Base-by-base conservation (phyloP, 768 basidiomycete genomes). In the Hydnomerulius pinastri region DNA sequence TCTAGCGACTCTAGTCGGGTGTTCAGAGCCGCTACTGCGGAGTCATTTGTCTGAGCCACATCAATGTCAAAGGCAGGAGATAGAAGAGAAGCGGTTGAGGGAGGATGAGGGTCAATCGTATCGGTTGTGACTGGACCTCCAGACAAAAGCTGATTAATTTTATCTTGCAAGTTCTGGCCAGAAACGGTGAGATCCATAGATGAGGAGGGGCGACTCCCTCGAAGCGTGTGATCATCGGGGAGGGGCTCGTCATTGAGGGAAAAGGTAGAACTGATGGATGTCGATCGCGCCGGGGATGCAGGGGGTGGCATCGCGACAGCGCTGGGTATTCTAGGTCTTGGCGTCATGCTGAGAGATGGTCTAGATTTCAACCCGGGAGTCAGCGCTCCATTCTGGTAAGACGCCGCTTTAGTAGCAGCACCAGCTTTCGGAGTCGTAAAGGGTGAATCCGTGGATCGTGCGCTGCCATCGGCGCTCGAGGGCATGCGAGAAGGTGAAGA, bases 301-400 rank as follows among this genome's bases (percentile, higher is more conserved):
- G 89, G 89, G 3, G 89, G 90, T 2, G 88, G 90, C 90, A 92
- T 90, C 6, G 87, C 83, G 23, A 87, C 67, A n/a, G 78, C 74
- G 58, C 87, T 88, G 25, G 88, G 86, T 52, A 89, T 63, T 43
- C 88, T 77, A 12, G 80, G 77, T 25, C 86, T 78, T 37, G 86
- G 83, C 10, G 85, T n/a, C n/a, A n/a, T 86, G 52, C 63, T 67
- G 15, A 73, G 49, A 12, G 73, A 69, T 17, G 66, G 49, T 43
- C 73, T 69, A 24, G 62, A 39, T 49, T 70, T 77, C 2, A 42
- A 8, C 2, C 64, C 64, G 11, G 64, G 55, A 43, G 51, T 53
- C 2, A 56, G 54, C 10, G 48, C 43, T 38, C 50, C 43, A 12
- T 50, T 61, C 25, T 58, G 28, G 32, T 49, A 43, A 51, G 35